Base-by-base conservation (phyloP, 768 basidiomycete genomes). In the Coprinopsis marcescibilis region DNA sequence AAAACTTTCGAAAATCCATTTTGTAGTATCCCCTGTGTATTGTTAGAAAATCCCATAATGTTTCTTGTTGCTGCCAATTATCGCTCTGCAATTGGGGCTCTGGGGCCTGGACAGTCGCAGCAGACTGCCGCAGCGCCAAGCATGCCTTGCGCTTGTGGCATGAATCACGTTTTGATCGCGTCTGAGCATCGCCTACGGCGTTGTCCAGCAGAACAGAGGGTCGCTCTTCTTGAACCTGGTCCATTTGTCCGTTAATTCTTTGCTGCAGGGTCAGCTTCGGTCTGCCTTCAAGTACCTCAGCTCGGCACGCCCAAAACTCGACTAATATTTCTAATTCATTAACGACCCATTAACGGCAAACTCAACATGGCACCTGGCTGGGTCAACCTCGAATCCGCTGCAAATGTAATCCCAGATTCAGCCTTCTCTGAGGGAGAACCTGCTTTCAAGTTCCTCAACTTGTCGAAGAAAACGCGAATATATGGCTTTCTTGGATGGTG, bases 401-500 rank as follows among this genome's bases (percentile, higher is more conserved):
- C 38, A 70, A 70, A 68, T 44, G 63, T 73, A 40, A 75, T 89
- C 29, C 83, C 89, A 4, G 88, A 91, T 57, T 83, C 77, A 30
- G 81, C 85, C 52, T 85, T 86, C 67, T 91, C 91, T 51, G 89
- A 94, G 66, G 85, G 89, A 21, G 88, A 92, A 57, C 85, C 90
- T 11, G 90, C 92, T 5, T 95, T 90, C 74, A 76, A 75, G 48
- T 81, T 80, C 49, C 72, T 96, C 10, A 81, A 82, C 2, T 70
- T 95, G 45, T 85, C 90, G 29, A 75, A 83, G 54, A 89, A 76
- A 14, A 84, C 90, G 55, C 67, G 92, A 41, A 65, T 96, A 51
- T 93, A 92, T 65, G 92, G 93, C 10, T 95, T 96, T 59, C 64
- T 74, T 43, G 85, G 74, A 40, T 94, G 92, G 92, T 85, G 60